A percentile compares a stretch with the other conserved stretches of the same genome.
Conservation (phyloP, 1,284 basidiomycete species). For the Apiotrichum mycotoxinovorans region DNA sequence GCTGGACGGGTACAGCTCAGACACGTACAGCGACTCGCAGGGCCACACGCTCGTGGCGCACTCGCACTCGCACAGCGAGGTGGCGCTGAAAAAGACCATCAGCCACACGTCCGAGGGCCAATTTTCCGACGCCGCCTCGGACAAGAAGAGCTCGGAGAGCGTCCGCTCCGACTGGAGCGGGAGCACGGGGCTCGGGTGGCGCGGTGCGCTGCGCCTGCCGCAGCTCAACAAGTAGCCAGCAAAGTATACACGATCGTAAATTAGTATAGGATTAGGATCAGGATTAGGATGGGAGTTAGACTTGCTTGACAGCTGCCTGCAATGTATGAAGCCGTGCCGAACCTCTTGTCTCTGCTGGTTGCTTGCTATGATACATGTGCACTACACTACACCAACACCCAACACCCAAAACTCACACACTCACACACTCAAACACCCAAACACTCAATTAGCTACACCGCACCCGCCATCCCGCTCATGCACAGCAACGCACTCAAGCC, state of each 20-base stretch:
- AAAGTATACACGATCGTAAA: too few species aligned
- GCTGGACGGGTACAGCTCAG: constrained; percentile 1
- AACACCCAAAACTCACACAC: too few species aligned
- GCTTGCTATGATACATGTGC: too few species aligned
- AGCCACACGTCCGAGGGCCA: neutral
- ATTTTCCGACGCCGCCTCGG: neutral
- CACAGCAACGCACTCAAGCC: constrained; percentile 29
- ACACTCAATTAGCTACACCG: constrained; percentile 24
- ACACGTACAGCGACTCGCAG: constrained; percentile 2
- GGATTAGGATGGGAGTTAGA: too few species aligned
- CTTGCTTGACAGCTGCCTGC: too few species aligned
- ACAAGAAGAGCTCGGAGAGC: neutral
- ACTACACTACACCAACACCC: too few species aligned
- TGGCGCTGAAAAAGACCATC: neutral
- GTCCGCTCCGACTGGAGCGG: neutral
- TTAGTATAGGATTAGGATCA: too few species aligned
- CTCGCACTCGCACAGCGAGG: neutral
- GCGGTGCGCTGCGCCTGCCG: neutral
- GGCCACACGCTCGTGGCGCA: constrained; percentile 1
- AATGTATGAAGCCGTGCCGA: too few species aligned
- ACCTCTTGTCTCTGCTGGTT: too few species aligned
- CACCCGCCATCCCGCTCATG: constrained; percentile 47
- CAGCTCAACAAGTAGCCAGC: too few species aligned
- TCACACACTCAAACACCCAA: too few species aligned
- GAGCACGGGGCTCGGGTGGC: neutral